phyloP scores from a whole-genome alignment of 495 filamentous ascomycete species.

The Astrothelium subdiscretum region DNA sequence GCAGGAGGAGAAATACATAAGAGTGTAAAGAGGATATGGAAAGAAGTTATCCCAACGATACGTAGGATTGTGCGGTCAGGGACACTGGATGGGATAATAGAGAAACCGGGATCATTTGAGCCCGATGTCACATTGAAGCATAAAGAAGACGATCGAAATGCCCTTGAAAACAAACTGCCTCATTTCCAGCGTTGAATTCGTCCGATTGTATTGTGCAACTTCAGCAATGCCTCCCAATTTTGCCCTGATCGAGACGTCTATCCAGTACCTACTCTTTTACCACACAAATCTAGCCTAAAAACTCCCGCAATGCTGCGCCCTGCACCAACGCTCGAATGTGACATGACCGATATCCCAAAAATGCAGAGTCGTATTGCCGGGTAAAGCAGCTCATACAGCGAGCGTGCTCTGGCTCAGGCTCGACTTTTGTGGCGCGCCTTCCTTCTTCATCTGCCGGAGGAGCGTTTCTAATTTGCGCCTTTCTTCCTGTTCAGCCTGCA shows the following conservation, averaged over 20 bases:
- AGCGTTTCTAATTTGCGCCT: constrained; percentile 52
- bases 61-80: too few relatives aligned
- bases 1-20: background rate
- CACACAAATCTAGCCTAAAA: background rate
- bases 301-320: background rate
- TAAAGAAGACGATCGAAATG: too few relatives aligned
- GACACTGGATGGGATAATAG: too few relatives aligned
- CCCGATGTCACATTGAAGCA: too few relatives aligned
- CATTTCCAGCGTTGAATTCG: too few relatives aligned
- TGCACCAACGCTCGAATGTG: background rate
- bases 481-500: constrained; percentile 62
- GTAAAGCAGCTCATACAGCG: background rate
- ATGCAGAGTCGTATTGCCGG: background rate
- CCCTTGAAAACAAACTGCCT: too few relatives aligned
- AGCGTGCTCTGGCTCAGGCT: constrained; percentile 37
- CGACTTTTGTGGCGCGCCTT: constrained; percentile 42
- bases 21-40: background rate
- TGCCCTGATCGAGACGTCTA: background rate
- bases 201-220: too few relatives aligned
- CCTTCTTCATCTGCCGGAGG: constrained; percentile 43
- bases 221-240: background rate
- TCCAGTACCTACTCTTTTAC: background rate
- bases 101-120: too few relatives aligned
- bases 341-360: background rate
- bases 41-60: too few relatives aligned